Evolutionary conservation across 1,284 basidiomycete genomes (phyloP).

Genomic region (Vanrija humicola): DNA sequence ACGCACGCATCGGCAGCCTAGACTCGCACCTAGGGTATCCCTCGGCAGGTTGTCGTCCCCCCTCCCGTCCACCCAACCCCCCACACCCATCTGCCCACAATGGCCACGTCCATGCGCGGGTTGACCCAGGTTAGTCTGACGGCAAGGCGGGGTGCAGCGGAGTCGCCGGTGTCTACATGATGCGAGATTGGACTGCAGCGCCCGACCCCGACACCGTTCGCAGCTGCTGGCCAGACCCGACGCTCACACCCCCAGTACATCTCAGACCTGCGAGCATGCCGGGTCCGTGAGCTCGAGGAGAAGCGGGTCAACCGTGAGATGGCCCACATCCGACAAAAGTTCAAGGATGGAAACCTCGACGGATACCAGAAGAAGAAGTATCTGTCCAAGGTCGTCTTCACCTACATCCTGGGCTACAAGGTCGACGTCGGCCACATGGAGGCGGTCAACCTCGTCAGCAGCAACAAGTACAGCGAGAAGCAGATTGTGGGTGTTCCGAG

Average conservation of each 20-base stretch:
- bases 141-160: neutral
- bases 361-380: constrained; percentile 99
- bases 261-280: constrained; percentile 85
- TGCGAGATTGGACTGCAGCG: too few species aligned
- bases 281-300: constrained; percentile 60
- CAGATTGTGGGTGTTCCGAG: constrained; percentile 72
- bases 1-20: too few species aligned
- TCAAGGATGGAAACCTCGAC: constrained; percentile 97
- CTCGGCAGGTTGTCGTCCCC: too few species aligned
- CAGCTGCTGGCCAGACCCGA: neutral
- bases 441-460: constrained; percentile 91
- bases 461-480: constrained; percentile 95
- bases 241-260: constrained; percentile 68
- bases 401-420: constrained; percentile 97
- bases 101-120: constrained; percentile 85
- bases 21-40: too few species aligned
- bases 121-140: constrained; percentile 68
- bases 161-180: neutral
- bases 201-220: neutral
- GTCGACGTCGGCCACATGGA: constrained; percentile 99
- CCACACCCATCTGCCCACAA: constrained; percentile 34
- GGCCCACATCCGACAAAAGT: constrained; percentile 98
- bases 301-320: constrained; percentile 99
- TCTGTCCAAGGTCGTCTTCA: constrained; percentile 89
- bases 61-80: too few species aligned